Percentiles rank a stretch among this genome's conserved stretches.
phyloP scores from a whole-genome alignment of 176 grass and related monocot species.

The Aegilops longissima region DNA sequence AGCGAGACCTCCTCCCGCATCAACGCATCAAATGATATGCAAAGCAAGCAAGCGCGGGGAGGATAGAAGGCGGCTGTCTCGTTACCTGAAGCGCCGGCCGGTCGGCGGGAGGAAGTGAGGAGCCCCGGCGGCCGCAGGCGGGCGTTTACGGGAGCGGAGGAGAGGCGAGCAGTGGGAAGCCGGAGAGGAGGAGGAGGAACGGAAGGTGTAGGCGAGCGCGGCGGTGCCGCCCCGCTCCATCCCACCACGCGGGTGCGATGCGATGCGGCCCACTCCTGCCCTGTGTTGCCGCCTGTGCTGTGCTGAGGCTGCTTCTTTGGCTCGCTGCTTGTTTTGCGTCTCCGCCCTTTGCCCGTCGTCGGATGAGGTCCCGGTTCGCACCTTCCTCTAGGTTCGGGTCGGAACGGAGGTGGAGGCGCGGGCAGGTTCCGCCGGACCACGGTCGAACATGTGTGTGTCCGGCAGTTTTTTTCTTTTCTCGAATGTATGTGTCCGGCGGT shows the following conservation, averaged over 20 bases:
- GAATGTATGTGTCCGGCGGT: too few relatives aligned
- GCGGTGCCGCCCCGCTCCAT: constrained; percentile 51
- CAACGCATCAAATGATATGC: background rate
- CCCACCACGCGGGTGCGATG: constrained; percentile 34
- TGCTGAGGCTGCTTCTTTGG: background rate
- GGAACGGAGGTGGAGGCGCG: background rate
- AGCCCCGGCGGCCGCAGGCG: background rate
- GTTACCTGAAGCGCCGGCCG: constrained; percentile 25
- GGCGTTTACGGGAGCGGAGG: background rate
- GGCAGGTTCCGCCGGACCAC: background rate
- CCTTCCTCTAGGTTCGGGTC: background rate
- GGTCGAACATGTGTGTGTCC: background rate
- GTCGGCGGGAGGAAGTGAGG: background rate
- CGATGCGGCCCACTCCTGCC: constrained; percentile 18
- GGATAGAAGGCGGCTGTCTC: background rate
- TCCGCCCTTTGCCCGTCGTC: constrained; percentile 26
- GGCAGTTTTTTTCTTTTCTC: too few relatives aligned
- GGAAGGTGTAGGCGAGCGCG: constrained; percentile 38
- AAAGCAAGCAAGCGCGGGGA: background rate
- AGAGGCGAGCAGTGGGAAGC: constrained; percentile 26
- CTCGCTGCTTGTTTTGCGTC: constrained; percentile 11
- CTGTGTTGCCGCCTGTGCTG: background rate
- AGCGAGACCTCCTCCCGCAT: background rate
- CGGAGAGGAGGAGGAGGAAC: constrained; percentile 31
- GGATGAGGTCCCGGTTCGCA: constrained; percentile 24